A percentile compares a stretch with the other conserved stretches of the same genome.
Conservation (phyloP, 1,284 basidiomycete species). For the Rhodotorula sp. region DNA sequence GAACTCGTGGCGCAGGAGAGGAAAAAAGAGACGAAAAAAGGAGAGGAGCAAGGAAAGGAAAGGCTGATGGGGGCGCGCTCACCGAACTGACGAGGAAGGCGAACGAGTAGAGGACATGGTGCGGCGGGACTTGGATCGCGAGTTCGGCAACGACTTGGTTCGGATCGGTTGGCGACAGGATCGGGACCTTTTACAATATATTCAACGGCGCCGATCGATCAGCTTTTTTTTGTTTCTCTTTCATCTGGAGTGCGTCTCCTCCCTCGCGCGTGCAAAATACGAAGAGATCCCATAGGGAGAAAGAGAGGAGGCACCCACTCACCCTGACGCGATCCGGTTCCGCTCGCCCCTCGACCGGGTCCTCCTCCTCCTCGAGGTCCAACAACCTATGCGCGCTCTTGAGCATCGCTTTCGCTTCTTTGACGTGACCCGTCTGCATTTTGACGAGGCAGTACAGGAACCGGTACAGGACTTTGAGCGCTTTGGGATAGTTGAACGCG, state of each 20-base stretch:
- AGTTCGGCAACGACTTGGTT: not conserved
- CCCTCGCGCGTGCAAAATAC: too few species aligned
- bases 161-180: too few species aligned
- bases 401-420: constrained; percentile 20
- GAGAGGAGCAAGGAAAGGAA: too few species aligned
- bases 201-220: too few species aligned
- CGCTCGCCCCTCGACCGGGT: not conserved
- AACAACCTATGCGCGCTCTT: constrained; percentile 24
- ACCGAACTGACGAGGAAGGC: constrained; percentile 33
- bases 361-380: constrained; percentile 1
- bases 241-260: too few species aligned
- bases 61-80: not conserved
- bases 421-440: constrained; percentile 17
- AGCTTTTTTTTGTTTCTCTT: too few species aligned
- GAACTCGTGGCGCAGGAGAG: too few species aligned
- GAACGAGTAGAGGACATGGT: constrained; percentile 29
- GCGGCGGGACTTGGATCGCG: constrained; percentile 11
- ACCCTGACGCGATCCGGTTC: constrained; percentile 9
- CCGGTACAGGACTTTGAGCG: constrained; percentile 15
- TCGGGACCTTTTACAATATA: too few species aligned
- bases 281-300: not conserved
- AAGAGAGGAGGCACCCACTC: not conserved
- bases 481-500: not conserved
- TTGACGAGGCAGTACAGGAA: constrained; percentile 14
- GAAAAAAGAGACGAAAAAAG: too few species aligned